Evolutionary conservation across 768 basidiomycete genomes (phyloP).

Genomic region (Cystobasidium onofrii): DNA sequence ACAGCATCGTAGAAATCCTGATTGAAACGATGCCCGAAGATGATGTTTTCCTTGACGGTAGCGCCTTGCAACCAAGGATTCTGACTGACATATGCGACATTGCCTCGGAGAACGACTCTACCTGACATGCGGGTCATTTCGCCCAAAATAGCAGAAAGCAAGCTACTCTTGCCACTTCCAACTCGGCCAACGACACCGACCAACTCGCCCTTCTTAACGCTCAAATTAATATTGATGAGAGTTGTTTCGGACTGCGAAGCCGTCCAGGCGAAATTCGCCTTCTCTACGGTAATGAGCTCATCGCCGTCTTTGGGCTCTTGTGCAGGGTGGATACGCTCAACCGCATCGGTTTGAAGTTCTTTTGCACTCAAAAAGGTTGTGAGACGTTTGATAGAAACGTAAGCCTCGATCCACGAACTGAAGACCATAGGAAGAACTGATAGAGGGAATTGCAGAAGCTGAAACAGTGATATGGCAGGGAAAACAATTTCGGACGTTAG

Average conservation of each 20-base stretch:
- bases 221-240: constrained; percentile 66
- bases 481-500: constrained; percentile 87
- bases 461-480: constrained; percentile 85
- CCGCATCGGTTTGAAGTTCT: constrained; percentile 71
- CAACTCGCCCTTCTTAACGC: constrained; percentile 64
- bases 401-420: constrained; percentile 35
- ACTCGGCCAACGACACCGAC: constrained; percentile 79
- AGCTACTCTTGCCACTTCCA: constrained; percentile 68
- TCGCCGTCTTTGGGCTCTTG: constrained; percentile 59
- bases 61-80: constrained; percentile 57
- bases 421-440: constrained; percentile 46
- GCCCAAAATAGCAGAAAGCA: constrained; percentile 27
- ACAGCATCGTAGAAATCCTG: constrained; percentile 73
- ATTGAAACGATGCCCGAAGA: constrained; percentile 83
- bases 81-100: constrained; percentile 42
- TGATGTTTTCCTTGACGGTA: constrained; percentile 78
- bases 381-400: constrained; percentile 40
- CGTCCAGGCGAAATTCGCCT: constrained; percentile 77
- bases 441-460: constrained; percentile 76
- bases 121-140: constrained; percentile 57
- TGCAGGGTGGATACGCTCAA: constrained; percentile 50
- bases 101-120: constrained; percentile 52
- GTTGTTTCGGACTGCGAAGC: constrained; percentile 55
- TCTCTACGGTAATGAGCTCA: constrained; percentile 60
- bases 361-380: constrained; percentile 60